A percentile compares a stretch with the other conserved stretches of the same genome.
phyloP scores from a whole-genome alignment of 2,329 filamentous ascomycete species.

The Hymenoscyphus occultus region DNA sequence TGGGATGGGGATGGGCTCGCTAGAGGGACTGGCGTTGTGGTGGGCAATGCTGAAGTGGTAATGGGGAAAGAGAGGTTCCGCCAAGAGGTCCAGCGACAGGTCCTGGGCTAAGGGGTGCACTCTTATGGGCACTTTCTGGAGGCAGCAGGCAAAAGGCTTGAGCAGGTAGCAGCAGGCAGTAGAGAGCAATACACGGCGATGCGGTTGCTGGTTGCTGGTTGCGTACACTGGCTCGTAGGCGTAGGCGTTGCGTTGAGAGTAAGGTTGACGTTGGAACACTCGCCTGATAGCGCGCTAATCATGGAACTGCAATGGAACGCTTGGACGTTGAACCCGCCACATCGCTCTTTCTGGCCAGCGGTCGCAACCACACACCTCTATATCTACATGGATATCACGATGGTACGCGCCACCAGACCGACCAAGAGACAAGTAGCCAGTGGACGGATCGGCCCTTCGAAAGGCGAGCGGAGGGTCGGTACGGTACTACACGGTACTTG shows the following conservation, averaged over 20 bases:
- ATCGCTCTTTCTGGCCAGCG: neutral
- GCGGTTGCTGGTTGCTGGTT: neutral
- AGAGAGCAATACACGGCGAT: neutral
- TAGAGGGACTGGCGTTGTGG: neutral
- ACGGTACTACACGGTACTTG: neutral
- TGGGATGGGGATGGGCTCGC: neutral
- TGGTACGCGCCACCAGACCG: neutral
- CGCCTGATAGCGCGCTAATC: constrained; percentile 2
- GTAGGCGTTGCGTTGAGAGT: neutral
- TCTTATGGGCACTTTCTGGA: neutral
- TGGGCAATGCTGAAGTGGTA: neutral
- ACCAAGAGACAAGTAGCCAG: neutral
- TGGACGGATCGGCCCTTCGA: constrained; percentile 14
- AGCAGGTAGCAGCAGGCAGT: neutral
- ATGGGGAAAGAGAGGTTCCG: neutral
- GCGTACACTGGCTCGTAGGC: neutral
- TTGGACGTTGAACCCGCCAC: constrained; percentile 5
- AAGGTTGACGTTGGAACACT: neutral
- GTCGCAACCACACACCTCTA: neutral
- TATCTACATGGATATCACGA: neutral
- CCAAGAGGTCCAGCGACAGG: neutral
- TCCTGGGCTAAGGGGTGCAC: no score
- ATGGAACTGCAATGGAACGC: neutral
- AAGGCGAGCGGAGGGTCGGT: neutral
- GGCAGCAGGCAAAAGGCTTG: constrained; percentile 1